A percentile compares a stretch with the other conserved stretches of the same genome.
Evolutionary conservation across 176 grass and related monocot genomes (phyloP).

Genomic region (Tillandsia leiboldiana): DNA sequence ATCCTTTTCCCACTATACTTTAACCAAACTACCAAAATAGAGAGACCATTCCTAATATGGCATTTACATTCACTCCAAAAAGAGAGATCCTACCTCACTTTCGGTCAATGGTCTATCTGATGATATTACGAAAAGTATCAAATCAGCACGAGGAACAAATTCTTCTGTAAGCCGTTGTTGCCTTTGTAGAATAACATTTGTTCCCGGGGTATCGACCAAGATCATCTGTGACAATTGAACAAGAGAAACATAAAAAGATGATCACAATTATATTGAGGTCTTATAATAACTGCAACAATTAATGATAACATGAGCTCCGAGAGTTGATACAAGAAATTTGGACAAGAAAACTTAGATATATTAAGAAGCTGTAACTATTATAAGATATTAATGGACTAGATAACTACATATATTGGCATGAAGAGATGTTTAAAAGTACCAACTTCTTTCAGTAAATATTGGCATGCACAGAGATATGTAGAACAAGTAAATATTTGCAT

Average conservation of each 20-base stretch:
- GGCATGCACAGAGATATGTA: neutral
- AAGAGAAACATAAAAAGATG: slow-evolving; percentile 8
- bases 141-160: slow-evolving; percentile 88
- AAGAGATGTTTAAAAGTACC: neutral
- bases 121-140: slow-evolving; percentile 86
- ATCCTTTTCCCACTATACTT: too few species aligned
- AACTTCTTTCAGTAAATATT: neutral
- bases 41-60: neutral
- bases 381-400: neutral
- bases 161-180: slow-evolving; percentile 98
- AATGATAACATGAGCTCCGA: slow-evolving; percentile 8
- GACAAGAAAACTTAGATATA: too few species aligned
- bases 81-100: slow-evolving; percentile 56
- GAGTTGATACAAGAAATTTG: neutral
- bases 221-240: slow-evolving; percentile 69
- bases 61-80: neutral
- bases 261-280: slow-evolving; percentile 5
- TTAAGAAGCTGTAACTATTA: too few species aligned
- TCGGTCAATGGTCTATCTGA: slow-evolving; percentile 84
- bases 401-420: slow-evolving; percentile 10
- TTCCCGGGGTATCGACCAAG: slow-evolving; percentile 96
- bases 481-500: neutral
- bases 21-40: neutral
- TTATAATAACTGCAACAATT: slow-evolving; percentile 1
- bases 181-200: slow-evolving; percentile 99